phyloP scores from a whole-genome alignment of 441 rosid genomes.

The Populus hybrid region DNA sequence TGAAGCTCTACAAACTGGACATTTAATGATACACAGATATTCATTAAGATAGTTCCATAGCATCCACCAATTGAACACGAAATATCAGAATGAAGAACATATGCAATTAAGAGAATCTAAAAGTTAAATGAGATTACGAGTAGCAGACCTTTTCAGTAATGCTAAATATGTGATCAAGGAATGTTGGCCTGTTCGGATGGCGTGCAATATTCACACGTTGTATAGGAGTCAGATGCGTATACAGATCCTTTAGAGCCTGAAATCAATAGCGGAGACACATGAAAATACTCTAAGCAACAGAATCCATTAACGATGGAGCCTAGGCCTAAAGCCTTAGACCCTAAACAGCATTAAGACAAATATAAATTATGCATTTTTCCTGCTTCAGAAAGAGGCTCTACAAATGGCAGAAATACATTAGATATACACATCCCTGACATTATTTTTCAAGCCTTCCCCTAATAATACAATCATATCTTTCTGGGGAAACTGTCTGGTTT shows the following conservation, averaged over 20 bases:
- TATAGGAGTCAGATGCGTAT: constrained; percentile 74
- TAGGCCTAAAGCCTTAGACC: constrained; percentile 3
- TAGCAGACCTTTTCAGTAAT: constrained; percentile 84
- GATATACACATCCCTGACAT: background rate
- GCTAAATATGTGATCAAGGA: constrained; percentile 86
- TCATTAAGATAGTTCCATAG: constrained; percentile 9
- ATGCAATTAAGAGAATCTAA: background rate
- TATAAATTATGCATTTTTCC: background rate
- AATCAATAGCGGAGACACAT: constrained; percentile 9
- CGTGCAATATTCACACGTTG: constrained; percentile 94
- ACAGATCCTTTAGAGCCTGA: constrained; percentile 80
- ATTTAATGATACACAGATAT: constrained; percentile 23
- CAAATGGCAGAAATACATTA: background rate
- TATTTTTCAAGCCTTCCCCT: background rate
- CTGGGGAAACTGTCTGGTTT: background rate
- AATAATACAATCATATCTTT: background rate
- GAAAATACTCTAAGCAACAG: constrained; percentile 2
- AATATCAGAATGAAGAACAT: constrained; percentile 11
- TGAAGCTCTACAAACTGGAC: constrained; percentile 93
- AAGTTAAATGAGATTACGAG: constrained; percentile 15
- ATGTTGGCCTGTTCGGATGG: constrained; percentile 95
- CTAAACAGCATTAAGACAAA: background rate
- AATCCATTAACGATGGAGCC: background rate
- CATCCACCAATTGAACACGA: background rate
- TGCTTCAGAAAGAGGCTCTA: background rate